Percentiles rank a stretch among this genome's conserved stretches.
phyloP scores from a whole-genome alignment of 2,329 filamentous ascomycete genomes.

The Metarhizium guizhouense region DNA sequence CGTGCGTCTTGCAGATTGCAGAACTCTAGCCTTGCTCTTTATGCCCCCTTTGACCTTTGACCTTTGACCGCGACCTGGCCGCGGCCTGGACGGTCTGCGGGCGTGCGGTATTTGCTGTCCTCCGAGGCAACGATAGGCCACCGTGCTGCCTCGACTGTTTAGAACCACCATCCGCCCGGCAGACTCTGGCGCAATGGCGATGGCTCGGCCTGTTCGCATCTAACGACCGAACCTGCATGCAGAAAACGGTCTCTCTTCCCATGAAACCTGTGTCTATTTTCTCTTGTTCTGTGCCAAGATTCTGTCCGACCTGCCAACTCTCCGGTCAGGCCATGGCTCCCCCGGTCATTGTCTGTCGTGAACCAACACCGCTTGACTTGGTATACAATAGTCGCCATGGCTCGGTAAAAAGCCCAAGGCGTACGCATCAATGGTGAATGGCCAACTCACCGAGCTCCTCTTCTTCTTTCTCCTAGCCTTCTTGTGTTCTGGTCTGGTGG shows the following conservation, averaged over 20 bases:
- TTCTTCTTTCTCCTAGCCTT: background rate
- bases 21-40: too few species aligned
- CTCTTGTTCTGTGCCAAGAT: background rate
- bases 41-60: too few species aligned
- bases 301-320: background rate
- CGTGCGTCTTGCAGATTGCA: background rate
- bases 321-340: background rate
- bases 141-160: background rate
- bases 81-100: background rate
- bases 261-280: background rate
- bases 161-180: background rate
- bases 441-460: background rate
- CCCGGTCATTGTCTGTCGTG: too few species aligned
- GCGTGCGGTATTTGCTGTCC: background rate
- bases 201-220: too few species aligned
- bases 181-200: too few species aligned
- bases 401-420: background rate
- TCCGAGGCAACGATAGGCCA: conserved; percentile 1
- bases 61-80: background rate
- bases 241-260: background rate
- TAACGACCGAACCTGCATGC: background rate
- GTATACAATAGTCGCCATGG: background rate
- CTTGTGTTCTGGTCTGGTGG: background rate
- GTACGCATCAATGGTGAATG: background rate
- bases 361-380: background rate